Evolutionary conservation across 2,329 filamentous ascomycete genomes (phyloP), one percentile per base, ranked within the genome.

Genomic region (Herpotrichia juniperi): DNA sequence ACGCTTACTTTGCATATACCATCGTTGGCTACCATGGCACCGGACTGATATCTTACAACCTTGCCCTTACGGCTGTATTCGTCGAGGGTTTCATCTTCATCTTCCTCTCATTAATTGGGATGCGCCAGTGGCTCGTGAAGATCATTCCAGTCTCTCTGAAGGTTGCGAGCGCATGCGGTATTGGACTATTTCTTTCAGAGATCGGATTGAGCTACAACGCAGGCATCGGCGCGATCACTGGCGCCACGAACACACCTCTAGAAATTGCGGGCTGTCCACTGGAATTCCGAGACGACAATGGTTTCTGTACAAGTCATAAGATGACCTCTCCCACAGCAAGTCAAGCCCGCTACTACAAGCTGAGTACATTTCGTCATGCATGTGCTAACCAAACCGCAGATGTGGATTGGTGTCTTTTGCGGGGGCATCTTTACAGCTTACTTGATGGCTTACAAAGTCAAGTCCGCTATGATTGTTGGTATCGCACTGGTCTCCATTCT

Each of bases 341-440:
- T 63, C 17, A 1, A 19, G 28, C n/a, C 26, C 19, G 14, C 32
- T 32, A 35, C 12, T 49, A 19, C 14, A 44, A 28, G 24, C 35
- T 43, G 43, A 56, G 47, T 16, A 28, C 24, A 21, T 21, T 50
- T 40, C 39, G 39, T 42, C 31, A 22, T 28, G 40, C 31, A 50
- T 17, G 19, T 17, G 43, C 53, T 59, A 31, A 63, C 52, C 43
- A 25, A 6, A 9, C 35, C 24, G 11, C 50, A 75, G 73, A 85
- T 96, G 82, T 96, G 91, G 91, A 81, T 96, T 46, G 91, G 91
- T 24, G 90, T 96, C 61, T 93, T 93, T 77, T 90, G 88, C 61
- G 90, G 91, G 21, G 90, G 91, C 43, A 82, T 96, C 53, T 74
- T 96, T 40, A 96, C 91, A 1, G 87, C 88, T 11, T 79, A 93